Evolutionary conservation across 306 rosid species (phyloP), one percentile per base, ranked within the genome.

Genomic region (Senna tora): DNA sequence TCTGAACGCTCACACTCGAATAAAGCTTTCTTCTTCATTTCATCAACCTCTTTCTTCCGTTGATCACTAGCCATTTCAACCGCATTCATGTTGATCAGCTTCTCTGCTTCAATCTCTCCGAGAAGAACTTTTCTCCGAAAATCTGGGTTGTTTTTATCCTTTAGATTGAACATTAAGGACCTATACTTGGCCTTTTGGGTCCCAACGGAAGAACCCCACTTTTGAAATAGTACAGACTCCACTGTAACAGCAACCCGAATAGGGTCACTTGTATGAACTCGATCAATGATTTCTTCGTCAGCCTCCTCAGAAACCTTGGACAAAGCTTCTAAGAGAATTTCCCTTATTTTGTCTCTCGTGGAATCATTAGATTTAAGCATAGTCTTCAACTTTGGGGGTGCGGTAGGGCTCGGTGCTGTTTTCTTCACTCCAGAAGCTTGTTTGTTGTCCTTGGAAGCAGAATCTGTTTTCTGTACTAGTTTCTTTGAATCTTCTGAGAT

Each of bases 51-150:
- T 19, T 80, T 72, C 74, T 68, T 86, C 88, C 96, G 87, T 76
- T 84, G 81, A 25, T 91, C 94, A 21, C 98, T 91, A 22, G 98
- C 98, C 98, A 93, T 93, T 33, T 91, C 98, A 1, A 87, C 73
- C 17, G 97, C 83, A 74, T 59, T 87, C 96, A 93, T 86, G 84
- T 84, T 52, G 52, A 86, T 47, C 38, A 93, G 82, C 75, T 86
- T 77, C 80, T 83, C 88, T 11, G 97, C 87, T 76, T 81, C 50
- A 16, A 90, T 38, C 13, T 75, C 64, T 70, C 98, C 98, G 4
- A 90, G 84, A 54, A 93, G 83, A 75, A 90, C 96, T 74, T 81
- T 93, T 84, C 97, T 80, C 51, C 98, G 87, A 67, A 91, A 91
- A 80, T 93, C 97, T 38, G 97, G 96, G 82, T 91, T 91, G 16